These are phyloP conservation scores for Penicillium canariense DNA, from an alignment of 495 filamentous ascomycete genomes.

Conservation along the genomic window DNA sequence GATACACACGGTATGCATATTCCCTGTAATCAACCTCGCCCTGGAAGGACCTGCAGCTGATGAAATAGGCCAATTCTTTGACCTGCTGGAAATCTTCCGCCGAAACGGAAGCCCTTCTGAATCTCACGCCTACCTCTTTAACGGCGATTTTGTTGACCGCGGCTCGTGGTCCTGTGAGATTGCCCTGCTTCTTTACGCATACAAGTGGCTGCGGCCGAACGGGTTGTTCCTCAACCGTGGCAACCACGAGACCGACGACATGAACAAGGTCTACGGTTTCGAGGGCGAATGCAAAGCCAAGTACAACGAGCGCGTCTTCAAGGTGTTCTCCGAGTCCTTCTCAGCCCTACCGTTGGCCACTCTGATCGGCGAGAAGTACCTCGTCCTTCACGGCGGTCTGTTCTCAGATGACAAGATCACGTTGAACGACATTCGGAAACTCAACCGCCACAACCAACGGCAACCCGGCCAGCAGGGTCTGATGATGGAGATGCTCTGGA, in stretches of 20 bases:
- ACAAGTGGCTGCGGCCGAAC: constrained; percentile 90
- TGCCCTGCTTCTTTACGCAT: constrained; percentile 87
- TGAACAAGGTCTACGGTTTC: constrained; percentile 98
- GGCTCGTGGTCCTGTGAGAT: constrained; percentile 98
- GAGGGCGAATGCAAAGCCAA: constrained; percentile 98
- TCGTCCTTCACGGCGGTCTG: constrained; percentile 91
- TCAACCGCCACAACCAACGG: constrained; percentile 86
- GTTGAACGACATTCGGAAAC: constrained; percentile 87
- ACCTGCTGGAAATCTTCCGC: constrained; percentile 93
- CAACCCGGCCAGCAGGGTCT: constrained; percentile 94
- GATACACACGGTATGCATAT: constrained; percentile 83
- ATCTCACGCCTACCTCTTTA: constrained; percentile 93
- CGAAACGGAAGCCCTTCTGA: constrained; percentile 81
- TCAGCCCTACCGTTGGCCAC: constrained; percentile 92
- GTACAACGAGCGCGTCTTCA: constrained; percentile 94
- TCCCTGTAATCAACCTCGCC: background rate
- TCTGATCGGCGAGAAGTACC: constrained; percentile 84
- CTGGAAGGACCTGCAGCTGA: constrained; percentile 5
- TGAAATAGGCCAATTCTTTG: constrained; percentile 85
- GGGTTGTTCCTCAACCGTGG: constrained; percentile 95
- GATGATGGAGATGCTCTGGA: constrained; percentile 99
- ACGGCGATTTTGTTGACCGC: constrained; percentile 97
- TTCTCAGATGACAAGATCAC: constrained; percentile 96
- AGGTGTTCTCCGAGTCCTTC: constrained; percentile 97
- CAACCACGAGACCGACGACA: constrained; percentile 99